Conservation (phyloP, 139 green algal species). For the Closterium sp. region DNA sequence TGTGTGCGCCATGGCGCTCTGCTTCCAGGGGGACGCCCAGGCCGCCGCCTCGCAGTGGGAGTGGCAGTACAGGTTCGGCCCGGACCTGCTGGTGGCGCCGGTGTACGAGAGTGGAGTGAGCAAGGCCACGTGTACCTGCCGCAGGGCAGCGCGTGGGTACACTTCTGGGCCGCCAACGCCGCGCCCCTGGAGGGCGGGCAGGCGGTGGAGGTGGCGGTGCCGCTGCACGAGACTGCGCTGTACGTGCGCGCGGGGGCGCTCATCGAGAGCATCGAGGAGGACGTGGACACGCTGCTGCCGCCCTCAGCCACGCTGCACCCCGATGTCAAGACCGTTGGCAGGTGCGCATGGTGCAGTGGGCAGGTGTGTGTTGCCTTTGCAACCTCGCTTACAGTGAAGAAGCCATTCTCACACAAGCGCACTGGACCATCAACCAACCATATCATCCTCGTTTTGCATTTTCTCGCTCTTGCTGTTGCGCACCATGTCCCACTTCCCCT, state of each 20-base stretch:
- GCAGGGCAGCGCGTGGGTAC: not conserved
- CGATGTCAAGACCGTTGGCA: slow-evolving; percentile 16
- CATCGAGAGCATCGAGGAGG: slow-evolving; percentile 14
- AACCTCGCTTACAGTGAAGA: too few species aligned
- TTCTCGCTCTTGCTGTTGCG: too few species aligned
- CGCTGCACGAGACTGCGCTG: not conserved
- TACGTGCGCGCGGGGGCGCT: not conserved
- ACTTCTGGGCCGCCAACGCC: slow-evolving; percentile 23
- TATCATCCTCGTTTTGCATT: not conserved
- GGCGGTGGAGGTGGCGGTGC: not conserved
- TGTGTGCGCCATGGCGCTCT: slow-evolving; percentile 32
- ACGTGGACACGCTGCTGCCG: slow-evolving; percentile 20
- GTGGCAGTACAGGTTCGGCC: not conserved
- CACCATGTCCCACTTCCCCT: not conserved
- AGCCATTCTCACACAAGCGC: too few species aligned
- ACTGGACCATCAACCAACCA: not conserved
- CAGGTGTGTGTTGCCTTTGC: slow-evolving; percentile 15
- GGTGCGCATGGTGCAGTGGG: too few species aligned
- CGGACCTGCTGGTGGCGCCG: slow-evolving; percentile 28
- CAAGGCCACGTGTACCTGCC: slow-evolving; percentile 26
- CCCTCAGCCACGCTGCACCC: not conserved
- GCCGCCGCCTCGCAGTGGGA: too few species aligned
- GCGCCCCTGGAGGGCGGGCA: not conserved
- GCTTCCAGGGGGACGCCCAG: slow-evolving; percentile 7
- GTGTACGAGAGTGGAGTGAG: slow-evolving; percentile 15